These are phyloP conservation scores for Larix kaempferi DNA, from an alignment of 75 land plant genomes.

Conservation along the genomic window DNA sequence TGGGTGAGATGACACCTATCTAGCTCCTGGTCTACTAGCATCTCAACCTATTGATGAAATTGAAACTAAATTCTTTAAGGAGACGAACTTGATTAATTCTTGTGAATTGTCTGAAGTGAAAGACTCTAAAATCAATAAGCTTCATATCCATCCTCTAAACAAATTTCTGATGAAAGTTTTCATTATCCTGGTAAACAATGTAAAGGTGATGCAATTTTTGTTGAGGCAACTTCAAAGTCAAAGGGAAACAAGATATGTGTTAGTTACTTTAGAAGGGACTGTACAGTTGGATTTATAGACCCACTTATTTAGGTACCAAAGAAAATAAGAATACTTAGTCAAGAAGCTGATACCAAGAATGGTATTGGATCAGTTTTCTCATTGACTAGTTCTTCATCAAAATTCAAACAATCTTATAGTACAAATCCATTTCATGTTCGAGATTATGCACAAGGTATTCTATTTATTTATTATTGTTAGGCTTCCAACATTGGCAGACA, in stretches of 20 bases:
- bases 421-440: neutral
- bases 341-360: neutral
- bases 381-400: neutral
- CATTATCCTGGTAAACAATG: neutral
- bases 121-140: neutral
- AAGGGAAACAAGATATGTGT: neutral
- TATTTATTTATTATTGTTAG: too few relatives aligned
- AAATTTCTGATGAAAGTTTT: neutral
- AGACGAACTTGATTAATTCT: neutral
- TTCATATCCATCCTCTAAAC: neutral
- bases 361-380: neutral
- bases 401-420: neutral
- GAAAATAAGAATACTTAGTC: neutral
- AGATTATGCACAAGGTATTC: constrained; percentile 5
- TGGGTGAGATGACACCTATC: neutral
- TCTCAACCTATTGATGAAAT: neutral
- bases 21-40: neutral
- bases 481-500: too few relatives aligned
- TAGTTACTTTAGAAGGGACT: neutral
- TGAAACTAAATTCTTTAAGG: neutral
- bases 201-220: neutral
- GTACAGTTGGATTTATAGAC: neutral
- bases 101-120: neutral
- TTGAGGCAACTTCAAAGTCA: neutral
- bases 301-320: neutral